Percentiles rank a stretch among this genome's conserved stretches.
Conservation (phyloP, 768 basidiomycete genomes). For the Boletellus sp. region DNA sequence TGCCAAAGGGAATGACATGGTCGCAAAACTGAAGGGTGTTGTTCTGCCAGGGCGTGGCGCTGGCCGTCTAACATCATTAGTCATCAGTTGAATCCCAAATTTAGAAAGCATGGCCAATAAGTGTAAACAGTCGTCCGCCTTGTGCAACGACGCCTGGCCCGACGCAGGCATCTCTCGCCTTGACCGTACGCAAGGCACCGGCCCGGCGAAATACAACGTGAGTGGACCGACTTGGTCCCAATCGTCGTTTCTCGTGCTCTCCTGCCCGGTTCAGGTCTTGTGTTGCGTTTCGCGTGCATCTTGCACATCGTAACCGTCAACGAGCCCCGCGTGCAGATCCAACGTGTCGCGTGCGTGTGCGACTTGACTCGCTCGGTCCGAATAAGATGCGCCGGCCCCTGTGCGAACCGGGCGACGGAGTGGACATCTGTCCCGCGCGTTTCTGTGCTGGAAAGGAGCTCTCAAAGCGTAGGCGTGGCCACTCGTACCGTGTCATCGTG, state of each 20-base stretch:
- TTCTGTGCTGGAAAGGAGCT: constrained; percentile 93
- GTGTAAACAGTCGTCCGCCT: too few relatives aligned
- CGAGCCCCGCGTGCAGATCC: constrained; percentile 78
- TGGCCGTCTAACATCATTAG: too few relatives aligned
- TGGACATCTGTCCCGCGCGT: constrained; percentile 91
- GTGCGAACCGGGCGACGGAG: constrained; percentile 72
- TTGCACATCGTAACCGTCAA: constrained; percentile 49
- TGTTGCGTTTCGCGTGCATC: too few relatives aligned
- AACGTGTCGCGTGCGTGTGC: constrained; percentile 78
- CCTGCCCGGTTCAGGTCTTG: too few relatives aligned
- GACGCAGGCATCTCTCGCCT: too few relatives aligned
- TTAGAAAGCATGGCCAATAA: too few relatives aligned
- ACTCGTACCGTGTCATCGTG: constrained; percentile 91
- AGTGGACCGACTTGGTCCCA: constrained; percentile 21
- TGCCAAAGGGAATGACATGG: too few relatives aligned
- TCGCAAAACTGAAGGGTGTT: too few relatives aligned
- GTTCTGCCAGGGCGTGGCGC: too few relatives aligned
- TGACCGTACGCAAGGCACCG: too few relatives aligned
- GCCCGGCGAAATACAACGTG: constrained; percentile 65
- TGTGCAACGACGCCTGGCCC: too few relatives aligned
- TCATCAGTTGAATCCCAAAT: too few relatives aligned
- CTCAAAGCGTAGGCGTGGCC: constrained; percentile 75
- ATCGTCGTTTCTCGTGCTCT: constrained; percentile 24
- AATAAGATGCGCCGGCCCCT: constrained; percentile 88
- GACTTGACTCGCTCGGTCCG: constrained; percentile 96